phyloP scores from a whole-genome alignment of 768 basidiomycete species.

The Agrocybe praecox region DNA sequence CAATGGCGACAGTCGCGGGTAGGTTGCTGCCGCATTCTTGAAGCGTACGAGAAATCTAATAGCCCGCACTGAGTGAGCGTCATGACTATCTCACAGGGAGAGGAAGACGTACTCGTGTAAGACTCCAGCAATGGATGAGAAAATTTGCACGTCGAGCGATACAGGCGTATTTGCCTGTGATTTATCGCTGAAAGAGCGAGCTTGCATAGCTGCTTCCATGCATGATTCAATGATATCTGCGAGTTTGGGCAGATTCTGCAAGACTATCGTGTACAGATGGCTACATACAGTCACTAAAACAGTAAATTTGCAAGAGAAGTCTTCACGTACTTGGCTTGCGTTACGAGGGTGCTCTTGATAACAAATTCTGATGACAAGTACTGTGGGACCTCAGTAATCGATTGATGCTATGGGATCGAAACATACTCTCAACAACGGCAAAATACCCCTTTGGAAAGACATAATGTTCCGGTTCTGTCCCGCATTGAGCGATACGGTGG shows the following conservation, averaged over 20 bases:
- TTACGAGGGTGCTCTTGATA: constrained; percentile 54
- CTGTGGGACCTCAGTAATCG: constrained; percentile 26
- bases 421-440: constrained; percentile 54
- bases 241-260: constrained; percentile 48
- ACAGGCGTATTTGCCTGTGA: constrained; percentile 1
- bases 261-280: constrained; percentile 44
- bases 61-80: constrained; percentile 2
- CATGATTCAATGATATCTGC: constrained; percentile 39
- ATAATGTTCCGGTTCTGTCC: constrained; percentile 36
- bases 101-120: constrained; percentile 49
- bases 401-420: background rate
- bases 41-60: constrained; percentile 58
- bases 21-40: constrained; percentile 50
- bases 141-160: constrained; percentile 41
- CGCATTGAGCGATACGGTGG: constrained; percentile 37
- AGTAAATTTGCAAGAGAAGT: background rate
- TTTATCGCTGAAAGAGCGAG: constrained; percentile 37
- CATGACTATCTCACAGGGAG: constrained; percentile 14
- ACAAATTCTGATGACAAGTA: constrained; percentile 63
- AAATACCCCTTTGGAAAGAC: constrained; percentile 61
- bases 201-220: constrained; percentile 38
- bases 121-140: constrained; percentile 47
- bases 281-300: constrained; percentile 26
- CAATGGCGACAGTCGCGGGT: constrained; percentile 44
- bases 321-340: constrained; percentile 49